Conservation (phyloP, 345 rosid species). For the Pseudoturritis turrita region DNA sequence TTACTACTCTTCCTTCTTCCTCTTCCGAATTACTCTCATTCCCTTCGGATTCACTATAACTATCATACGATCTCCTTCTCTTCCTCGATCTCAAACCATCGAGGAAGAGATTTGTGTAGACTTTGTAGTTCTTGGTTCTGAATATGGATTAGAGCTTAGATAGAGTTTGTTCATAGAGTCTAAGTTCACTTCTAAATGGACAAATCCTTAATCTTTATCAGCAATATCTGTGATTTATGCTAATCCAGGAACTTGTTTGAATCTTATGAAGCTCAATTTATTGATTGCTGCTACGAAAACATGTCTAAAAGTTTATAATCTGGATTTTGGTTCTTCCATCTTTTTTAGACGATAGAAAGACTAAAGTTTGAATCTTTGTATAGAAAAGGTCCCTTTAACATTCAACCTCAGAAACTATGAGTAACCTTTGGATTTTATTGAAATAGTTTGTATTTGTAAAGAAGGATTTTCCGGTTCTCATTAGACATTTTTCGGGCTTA, state of each 20-base stretch:
- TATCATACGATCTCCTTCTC: slow-evolving; percentile 25
- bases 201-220: too few species aligned
- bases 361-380: background rate
- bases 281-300: background rate
- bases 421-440: background rate
- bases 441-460: background rate
- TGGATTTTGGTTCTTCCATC: background rate
- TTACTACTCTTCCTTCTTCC: slow-evolving; percentile 37
- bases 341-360: background rate
- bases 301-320: background rate
- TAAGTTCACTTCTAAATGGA: too few species aligned
- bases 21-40: slow-evolving; percentile 44
- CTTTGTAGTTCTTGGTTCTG: background rate
- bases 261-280: too few species aligned
- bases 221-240: background rate
- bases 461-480: background rate
- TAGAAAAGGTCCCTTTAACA: background rate
- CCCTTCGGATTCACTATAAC: slow-evolving; percentile 42
- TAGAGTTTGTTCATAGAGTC: background rate
- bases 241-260: background rate
- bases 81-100: slow-evolving; percentile 41
- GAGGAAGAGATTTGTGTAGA: background rate
- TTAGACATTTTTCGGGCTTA: background rate
- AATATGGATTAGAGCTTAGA: background rate
- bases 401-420: background rate